Evolutionary conservation across 1,284 basidiomycete genomes (phyloP).

Genomic region (Uromyces viciae-fabae): DNA sequence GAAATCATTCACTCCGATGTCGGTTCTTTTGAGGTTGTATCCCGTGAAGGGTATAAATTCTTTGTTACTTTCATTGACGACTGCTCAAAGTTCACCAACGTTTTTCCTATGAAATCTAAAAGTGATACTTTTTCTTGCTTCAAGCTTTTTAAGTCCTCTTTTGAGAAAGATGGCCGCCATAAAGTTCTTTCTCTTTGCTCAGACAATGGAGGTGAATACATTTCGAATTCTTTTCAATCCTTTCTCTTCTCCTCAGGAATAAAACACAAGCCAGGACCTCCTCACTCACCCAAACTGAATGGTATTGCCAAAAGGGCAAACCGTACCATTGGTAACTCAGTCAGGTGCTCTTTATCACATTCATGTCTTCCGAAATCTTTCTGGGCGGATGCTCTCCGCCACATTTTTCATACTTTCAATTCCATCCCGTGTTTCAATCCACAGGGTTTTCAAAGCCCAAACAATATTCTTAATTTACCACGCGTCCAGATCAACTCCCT

Average conservation of each 20-base stretch:
- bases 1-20: constrained; percentile 15
- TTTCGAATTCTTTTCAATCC: neutral
- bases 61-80: constrained; percentile 3
- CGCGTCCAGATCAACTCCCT: neutral
- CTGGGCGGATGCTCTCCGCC: constrained; percentile 10
- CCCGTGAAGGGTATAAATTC: neutral
- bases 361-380: neutral
- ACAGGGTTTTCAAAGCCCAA: neutral
- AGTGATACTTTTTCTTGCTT: constrained; percentile 48
- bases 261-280: neutral
- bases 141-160: constrained; percentile 52
- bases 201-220: constrained; percentile 16
- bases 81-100: neutral
- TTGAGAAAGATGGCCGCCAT: constrained; percentile 48
- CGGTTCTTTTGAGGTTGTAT: neutral
- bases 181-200: constrained; percentile 8
- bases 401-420: neutral
- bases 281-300: constrained; percentile 13
- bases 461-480: neutral
- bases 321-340: neutral
- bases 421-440: neutral
- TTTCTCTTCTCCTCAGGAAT: neutral
- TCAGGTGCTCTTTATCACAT: neutral
- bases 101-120: constrained; percentile 12
- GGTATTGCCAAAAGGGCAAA: constrained; percentile 2